Evolutionary conservation across 202 grass and related monocot genomes (phyloP), one percentile per base, ranked within the genome.

Genomic region (Cymbopogon flexuosus): DNA sequence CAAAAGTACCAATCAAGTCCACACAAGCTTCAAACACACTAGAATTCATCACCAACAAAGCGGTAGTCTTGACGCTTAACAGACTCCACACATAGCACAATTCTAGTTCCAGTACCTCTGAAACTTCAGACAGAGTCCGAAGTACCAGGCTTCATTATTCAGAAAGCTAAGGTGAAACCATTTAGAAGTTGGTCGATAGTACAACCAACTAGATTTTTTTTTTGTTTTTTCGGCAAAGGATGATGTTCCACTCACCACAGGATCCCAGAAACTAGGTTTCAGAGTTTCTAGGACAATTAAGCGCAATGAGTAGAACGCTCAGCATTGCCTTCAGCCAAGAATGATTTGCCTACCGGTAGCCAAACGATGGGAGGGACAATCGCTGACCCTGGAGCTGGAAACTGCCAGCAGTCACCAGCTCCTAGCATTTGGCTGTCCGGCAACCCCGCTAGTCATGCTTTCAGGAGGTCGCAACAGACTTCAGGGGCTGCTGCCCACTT

Each of bases 301-400:
- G 78, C 22, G 13, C 49, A 1, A 59, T 8, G 73, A 82, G 67
- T 1, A 8, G 22, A 60, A 10, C 77, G 16, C 74, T 68, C 68
- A 34, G 59, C n/a, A n/a, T n/a, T 80, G 77, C 78, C 45, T 80
- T 72, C 13, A 94, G 91, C 91, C 91, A 94, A 94, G 91, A 91
- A 94, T 94, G 89, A 94, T 49, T 94, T 94, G 91, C 91, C 91
- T 79, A 36, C 18, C 45, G 81, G 22, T 47, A 90, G 70, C 75
- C 78, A 79, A 62, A 73, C 11, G 37, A 77, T 60, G 65, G 81
- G 64, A 66, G 84, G 76, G 87, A 21, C 54, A 13, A 84, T 59
- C 81, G 77, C 87, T 79, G 68, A 21, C 24, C 49, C 87, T 22
- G 15, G 82, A 81, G 56, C 57, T 65, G 71, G 73, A n/a, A 43